Conservation (phyloP, 495 filamentous ascomycete species). For the Tuber melanosporum region DNA sequence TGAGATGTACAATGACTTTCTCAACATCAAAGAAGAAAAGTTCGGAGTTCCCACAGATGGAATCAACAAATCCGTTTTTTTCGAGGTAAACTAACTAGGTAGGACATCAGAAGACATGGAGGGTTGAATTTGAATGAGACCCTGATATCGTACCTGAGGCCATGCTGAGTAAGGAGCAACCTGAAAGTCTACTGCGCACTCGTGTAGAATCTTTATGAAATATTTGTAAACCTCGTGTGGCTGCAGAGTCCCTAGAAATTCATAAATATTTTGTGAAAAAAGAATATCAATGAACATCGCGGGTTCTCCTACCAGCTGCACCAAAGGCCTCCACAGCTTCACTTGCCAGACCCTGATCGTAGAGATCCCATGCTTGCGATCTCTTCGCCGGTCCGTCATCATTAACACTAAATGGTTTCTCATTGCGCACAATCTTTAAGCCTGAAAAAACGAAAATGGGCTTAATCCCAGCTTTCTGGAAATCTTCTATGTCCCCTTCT, state of each 20-base stretch:
- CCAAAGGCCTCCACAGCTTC: slow-evolving; percentile 78
- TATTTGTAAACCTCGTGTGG: slow-evolving; percentile 60
- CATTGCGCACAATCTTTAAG: slow-evolving; percentile 59
- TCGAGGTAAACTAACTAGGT: slow-evolving; percentile 74
- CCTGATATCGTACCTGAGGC: slow-evolving; percentile 61
- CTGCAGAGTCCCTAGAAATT: slow-evolving; percentile 50
- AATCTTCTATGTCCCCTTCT: slow-evolving; percentile 62
- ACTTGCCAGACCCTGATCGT: slow-evolving; percentile 69
- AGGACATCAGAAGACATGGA: slow-evolving; percentile 9
- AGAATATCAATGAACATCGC: slow-evolving; percentile 4
- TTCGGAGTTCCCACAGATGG: slow-evolving; percentile 79
- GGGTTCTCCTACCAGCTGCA: slow-evolving; percentile 57
- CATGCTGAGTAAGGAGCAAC: slow-evolving; percentile 86
- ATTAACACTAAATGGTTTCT: slow-evolving; percentile 48
- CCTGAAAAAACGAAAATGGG: slow-evolving; percentile 88
- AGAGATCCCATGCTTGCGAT: slow-evolving; percentile 69
- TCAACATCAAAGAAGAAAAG: slow-evolving; percentile 79
- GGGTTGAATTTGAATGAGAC: neutral
- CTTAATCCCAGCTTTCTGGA: slow-evolving; percentile 58
- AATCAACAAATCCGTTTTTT: slow-evolving; percentile 63
- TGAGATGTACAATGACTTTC: slow-evolving; percentile 71
- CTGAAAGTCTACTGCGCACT: slow-evolving; percentile 66
- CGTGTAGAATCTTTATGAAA: slow-evolving; percentile 64
- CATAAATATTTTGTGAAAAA: neutral
- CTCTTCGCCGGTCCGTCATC: slow-evolving; percentile 32